A percentile compares a stretch with the other conserved stretches of the same genome.
phyloP scores from a whole-genome alignment of 2,329 filamentous ascomycete species.

The Metarhizium album region DNA sequence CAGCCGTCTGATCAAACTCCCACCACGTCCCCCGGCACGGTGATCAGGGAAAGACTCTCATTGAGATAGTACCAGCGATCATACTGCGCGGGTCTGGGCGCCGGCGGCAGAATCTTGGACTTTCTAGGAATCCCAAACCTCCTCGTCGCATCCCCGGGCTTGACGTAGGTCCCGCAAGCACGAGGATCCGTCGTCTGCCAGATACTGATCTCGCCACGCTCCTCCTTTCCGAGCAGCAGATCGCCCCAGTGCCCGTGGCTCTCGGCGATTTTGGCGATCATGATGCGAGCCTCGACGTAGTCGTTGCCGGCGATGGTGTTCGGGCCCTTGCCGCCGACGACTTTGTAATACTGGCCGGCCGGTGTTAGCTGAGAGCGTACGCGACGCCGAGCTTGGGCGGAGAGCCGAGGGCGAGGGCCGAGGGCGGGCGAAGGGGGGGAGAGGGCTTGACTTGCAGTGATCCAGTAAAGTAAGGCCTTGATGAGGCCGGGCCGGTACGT shows the following conservation, averaged over 20 bases:
- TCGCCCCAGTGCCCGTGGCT: constrained; percentile 29
- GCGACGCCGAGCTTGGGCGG: too few species aligned
- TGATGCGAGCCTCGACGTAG: constrained; percentile 25
- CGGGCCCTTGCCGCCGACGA: constrained; percentile 23
- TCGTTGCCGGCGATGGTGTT: constrained; percentile 26
- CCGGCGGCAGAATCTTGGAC: constrained; percentile 19
- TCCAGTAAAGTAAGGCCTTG: constrained; percentile 27
- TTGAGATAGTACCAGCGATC: constrained; percentile 28
- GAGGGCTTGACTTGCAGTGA: constrained; percentile 19
- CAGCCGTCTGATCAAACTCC: constrained; percentile 5
- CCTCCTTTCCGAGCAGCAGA: constrained; percentile 25
- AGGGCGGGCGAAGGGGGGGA: neutral
- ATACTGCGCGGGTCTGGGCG: constrained; percentile 20
- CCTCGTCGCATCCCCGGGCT: constrained; percentile 20
- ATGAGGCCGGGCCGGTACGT: constrained; percentile 26
- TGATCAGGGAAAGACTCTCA: constrained; percentile 19
- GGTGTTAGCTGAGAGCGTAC: neutral
- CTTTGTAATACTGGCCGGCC: constrained; percentile 26
- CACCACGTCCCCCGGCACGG: constrained; percentile 6
- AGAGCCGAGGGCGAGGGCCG: too few species aligned
- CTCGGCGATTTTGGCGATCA: constrained; percentile 20
- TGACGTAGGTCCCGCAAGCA: constrained; percentile 21
- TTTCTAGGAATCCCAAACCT: constrained; percentile 21
- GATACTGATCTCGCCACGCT: constrained; percentile 27
- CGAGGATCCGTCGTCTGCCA: constrained; percentile 27